Evolutionary conservation across 140 eudicot species (phyloP), one percentile per base, ranked within the genome.

Genomic region (Erigeron philadelphicus): DNA sequence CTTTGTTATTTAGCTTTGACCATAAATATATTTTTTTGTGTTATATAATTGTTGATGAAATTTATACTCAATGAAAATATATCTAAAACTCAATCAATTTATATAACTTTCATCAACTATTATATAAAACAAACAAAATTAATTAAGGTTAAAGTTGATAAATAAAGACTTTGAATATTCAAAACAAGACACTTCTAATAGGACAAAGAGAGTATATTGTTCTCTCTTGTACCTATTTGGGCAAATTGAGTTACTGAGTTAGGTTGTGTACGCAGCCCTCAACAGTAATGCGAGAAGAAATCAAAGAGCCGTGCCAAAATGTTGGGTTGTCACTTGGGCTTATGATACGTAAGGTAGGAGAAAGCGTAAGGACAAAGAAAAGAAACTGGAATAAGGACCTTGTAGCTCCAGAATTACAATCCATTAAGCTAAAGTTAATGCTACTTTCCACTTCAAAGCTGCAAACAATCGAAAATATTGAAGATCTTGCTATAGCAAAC

Each of bases 301-400:
- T 83, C 41, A 84, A 80, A 78, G 88, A 87, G 57, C 76, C 80
- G 49, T 83, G 84, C 61, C 83, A 78, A 41, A 49, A 50, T 4
- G 64, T 72, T 13, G 86, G 84, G 23, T 48, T 77, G 38, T 72
- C 86, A 45, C 67, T 87, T 11, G 70, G 61, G 61, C 67, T 72
- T 81, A 85, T 74, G 63, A 61, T 90, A 72, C 79, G 75, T 68
- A 94, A 83, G 82, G 72, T 90, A 46, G 95, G 97, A 78, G 86
- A 87, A 42, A 75, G 85, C 72, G 76, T 90, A 15, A 35, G 19
- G 76, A 80, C 80, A 64, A 90, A 85, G 95, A 79, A 81, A 67
- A 73, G 31, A 58, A 79, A 78, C 46, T 66, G 56, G 50, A 72
- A 80, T 57, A 85, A 76, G 56, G 74, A 52, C 72, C 13, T 77